Percentiles rank a stretch among this genome's conserved stretches.
phyloP scores from a whole-genome alignment of 2,329 filamentous ascomycete genomes.

The Capronia americana region DNA sequence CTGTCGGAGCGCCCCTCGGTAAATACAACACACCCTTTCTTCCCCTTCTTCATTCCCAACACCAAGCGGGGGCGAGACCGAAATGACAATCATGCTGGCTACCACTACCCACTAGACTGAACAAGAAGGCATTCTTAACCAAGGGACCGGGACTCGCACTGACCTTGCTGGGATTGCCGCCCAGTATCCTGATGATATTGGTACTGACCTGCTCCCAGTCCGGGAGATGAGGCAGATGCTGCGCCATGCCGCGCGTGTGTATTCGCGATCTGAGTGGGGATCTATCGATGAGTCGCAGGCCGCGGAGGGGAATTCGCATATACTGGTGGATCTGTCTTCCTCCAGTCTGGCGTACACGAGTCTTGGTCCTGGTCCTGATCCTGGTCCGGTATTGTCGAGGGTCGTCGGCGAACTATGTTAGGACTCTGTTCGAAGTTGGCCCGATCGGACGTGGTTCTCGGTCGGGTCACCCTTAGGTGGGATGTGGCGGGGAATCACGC shows the following conservation, averaged over 20 bases:
- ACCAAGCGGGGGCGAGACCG: background rate
- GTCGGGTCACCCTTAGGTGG: background rate
- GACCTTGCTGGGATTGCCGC: slow-evolving; percentile 87
- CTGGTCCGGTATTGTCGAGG: background rate
- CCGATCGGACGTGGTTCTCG: background rate
- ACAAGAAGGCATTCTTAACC: background rate
- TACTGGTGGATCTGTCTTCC: background rate
- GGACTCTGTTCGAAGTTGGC: background rate
- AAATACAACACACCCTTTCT: background rate
- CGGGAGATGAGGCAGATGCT: slow-evolving; percentile 68
- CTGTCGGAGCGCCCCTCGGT: background rate
- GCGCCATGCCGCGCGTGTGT: slow-evolving; percentile 58
- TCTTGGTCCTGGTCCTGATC: background rate
- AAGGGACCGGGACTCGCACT: slow-evolving; percentile 1
- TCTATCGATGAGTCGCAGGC: background rate
- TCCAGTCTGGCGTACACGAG: background rate
- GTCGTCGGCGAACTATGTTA: background rate
- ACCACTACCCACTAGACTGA: background rate
- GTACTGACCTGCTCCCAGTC: slow-evolving; percentile 79
- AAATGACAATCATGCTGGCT: background rate
- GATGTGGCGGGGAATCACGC: background rate
- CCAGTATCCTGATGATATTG: slow-evolving; percentile 80
- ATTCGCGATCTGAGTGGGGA: background rate
- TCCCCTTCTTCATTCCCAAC: background rate
- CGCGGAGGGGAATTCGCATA: background rate